These are phyloP conservation scores for Dendrobium officinale DNA, from an alignment of 106 monocot species.

Conservation along the genomic window DNA sequence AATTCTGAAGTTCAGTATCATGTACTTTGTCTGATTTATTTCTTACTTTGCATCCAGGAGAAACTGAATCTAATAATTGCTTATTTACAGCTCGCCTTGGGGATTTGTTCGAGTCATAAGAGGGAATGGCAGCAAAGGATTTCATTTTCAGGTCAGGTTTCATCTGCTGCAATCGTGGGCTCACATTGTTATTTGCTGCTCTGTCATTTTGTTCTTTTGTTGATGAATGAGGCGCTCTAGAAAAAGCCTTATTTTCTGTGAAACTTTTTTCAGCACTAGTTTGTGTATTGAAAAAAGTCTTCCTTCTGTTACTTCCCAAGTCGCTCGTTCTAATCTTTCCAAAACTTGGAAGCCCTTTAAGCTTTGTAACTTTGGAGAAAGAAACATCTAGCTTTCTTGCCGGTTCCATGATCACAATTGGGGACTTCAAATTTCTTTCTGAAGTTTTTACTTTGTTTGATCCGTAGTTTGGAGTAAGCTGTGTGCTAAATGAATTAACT, in stretches of 20 bases:
- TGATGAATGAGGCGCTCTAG: slow-evolving; percentile 7
- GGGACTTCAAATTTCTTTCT: slow-evolving; percentile 33
- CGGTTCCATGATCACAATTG: slow-evolving; percentile 69
- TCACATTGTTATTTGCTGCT: slow-evolving; percentile 18
- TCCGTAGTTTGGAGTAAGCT: neutral
- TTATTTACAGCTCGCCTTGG: slow-evolving; percentile 7
- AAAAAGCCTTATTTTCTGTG: slow-evolving; percentile 10
- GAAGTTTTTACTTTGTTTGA: slow-evolving; percentile 1
- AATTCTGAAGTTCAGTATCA: neutral
- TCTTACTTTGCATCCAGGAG: slow-evolving; percentile 29
- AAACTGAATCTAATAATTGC: slow-evolving; percentile 20
- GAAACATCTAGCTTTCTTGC: slow-evolving; percentile 23
- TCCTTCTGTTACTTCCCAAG: slow-evolving; percentile 12
- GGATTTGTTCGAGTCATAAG: slow-evolving; percentile 13
- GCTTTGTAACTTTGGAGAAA: slow-evolving; percentile 13
- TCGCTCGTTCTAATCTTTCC: slow-evolving; percentile 20
- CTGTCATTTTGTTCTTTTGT: slow-evolving; percentile 6
- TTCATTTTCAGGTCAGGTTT: slow-evolving; percentile 23
- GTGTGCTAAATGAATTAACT: neutral
- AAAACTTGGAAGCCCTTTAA: slow-evolving; percentile 21
- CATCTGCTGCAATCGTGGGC: slow-evolving; percentile 24
- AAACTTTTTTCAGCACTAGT: slow-evolving; percentile 16
- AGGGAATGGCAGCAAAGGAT: slow-evolving; percentile 9
- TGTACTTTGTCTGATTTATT: slow-evolving; percentile 14
- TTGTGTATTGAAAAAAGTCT: slow-evolving; percentile 5